Conservation (phyloP, 129 eudicot species). For the Centella asiatica region DNA sequence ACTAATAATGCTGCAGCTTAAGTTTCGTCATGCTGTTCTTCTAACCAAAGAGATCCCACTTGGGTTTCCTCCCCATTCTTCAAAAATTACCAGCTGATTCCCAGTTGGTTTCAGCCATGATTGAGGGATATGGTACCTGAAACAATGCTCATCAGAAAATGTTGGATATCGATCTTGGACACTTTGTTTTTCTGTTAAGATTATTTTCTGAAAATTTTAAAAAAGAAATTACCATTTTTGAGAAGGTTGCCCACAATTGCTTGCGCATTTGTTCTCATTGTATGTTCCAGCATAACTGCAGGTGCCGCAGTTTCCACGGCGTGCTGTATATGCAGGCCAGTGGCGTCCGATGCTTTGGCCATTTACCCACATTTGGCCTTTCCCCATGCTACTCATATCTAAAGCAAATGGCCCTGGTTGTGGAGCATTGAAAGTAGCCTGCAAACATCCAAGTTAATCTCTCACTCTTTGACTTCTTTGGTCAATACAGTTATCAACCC, state of each 20-base stretch:
- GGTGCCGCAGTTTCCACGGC: slow-evolving; percentile 37
- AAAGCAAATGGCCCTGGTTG: slow-evolving; percentile 54
- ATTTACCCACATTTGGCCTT: slow-evolving; percentile 76
- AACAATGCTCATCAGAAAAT: background rate
- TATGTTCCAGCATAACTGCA: slow-evolving; percentile 61
- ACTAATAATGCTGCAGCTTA: background rate
- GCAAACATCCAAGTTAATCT: slow-evolving; percentile 9
- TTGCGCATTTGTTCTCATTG: slow-evolving; percentile 59
- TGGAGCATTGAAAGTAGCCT: slow-evolving; percentile 58
- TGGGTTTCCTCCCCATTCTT: slow-evolving; percentile 86
- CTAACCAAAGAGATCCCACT: slow-evolving; percentile 54
- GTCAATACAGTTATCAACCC: too few species aligned
- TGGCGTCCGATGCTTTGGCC: slow-evolving; percentile 70
- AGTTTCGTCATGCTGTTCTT: slow-evolving; percentile 21
- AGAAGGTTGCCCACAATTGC: slow-evolving; percentile 66
- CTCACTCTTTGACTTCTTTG: too few species aligned
- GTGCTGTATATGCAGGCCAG: slow-evolving; percentile 65
- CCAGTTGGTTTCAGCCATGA: slow-evolving; percentile 41
- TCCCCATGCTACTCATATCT: slow-evolving; percentile 54
- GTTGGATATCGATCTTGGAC: background rate
- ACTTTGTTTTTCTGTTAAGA: background rate
- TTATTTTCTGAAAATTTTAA: too few species aligned
- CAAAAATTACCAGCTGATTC: slow-evolving; percentile 63
- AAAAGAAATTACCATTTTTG: slow-evolving; percentile 99
- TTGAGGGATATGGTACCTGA: slow-evolving; percentile 12